These are phyloP conservation scores for Flagelloscypha sp. DNA, from an alignment of 768 basidiomycete genomes.

Conservation along the genomic window DNA sequence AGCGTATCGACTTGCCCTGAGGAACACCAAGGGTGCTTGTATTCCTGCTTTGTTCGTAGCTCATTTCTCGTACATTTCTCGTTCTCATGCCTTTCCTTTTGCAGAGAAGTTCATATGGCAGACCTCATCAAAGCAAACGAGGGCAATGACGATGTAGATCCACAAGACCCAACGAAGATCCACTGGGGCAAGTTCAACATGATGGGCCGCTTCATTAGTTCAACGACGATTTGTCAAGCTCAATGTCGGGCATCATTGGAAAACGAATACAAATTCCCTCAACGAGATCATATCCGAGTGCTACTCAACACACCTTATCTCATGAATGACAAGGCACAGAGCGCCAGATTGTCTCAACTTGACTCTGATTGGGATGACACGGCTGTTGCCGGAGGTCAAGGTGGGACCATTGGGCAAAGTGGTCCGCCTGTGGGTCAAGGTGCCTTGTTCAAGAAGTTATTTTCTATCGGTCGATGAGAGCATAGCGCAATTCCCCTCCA, in stretches of 20 bases:
- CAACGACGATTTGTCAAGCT: slow-evolving; percentile 69
- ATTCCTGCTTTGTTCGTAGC: slow-evolving; percentile 73
- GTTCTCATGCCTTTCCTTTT: slow-evolving; percentile 9
- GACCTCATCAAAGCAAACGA: slow-evolving; percentile 85
- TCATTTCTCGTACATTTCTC: slow-evolving; percentile 2
- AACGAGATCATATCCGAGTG: slow-evolving; percentile 44
- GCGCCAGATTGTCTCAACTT: too few relatives aligned
- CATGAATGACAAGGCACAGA: slow-evolving; percentile 71
- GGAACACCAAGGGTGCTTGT: slow-evolving; percentile 76
- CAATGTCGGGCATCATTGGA: slow-evolving; percentile 58
- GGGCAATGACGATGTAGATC: slow-evolving; percentile 67
- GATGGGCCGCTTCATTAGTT: slow-evolving; percentile 80
- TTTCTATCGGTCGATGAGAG: too few relatives aligned
- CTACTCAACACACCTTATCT: slow-evolving; percentile 48
- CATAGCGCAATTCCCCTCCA: too few relatives aligned
- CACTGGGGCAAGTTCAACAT: slow-evolving; percentile 97
- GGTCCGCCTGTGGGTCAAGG: too few relatives aligned
- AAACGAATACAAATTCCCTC: slow-evolving; percentile 55
- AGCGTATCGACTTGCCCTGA: slow-evolving; percentile 84
- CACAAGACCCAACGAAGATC: slow-evolving; percentile 59
- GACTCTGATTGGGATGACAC: too few relatives aligned
- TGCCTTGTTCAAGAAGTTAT: too few relatives aligned
- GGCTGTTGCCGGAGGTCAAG: too few relatives aligned
- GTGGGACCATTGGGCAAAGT: too few relatives aligned
- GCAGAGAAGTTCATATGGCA: slow-evolving; percentile 86